Evolutionary conservation across 1,284 basidiomycete genomes (phyloP).

Genomic region (Boletus mariae): DNA sequence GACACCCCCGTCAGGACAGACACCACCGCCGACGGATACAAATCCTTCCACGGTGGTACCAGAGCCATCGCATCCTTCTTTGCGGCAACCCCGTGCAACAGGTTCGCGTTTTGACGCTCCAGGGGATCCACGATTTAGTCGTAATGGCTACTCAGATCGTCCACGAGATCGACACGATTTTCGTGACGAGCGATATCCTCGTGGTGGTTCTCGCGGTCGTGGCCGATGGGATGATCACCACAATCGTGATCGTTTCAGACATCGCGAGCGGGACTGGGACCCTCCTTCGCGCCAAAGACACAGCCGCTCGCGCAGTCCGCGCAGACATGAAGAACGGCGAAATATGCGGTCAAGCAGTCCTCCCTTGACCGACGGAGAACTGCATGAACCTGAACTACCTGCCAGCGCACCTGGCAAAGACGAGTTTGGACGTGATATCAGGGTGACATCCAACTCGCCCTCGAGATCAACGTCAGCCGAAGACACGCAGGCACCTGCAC

Average conservation of each 20-base stretch:
- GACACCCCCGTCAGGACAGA: constrained; percentile 25
- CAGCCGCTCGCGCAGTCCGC: constrained; percentile 72
- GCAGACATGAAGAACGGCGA: constrained; percentile 47
- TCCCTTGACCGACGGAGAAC: constrained; percentile 34
- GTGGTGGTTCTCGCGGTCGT: constrained; percentile 43
- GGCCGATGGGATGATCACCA: constrained; percentile 40
- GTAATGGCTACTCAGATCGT: constrained; percentile 48
- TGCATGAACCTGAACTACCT: constrained; percentile 21
- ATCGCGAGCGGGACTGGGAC: constrained; percentile 46
- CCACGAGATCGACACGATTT: constrained; percentile 47
- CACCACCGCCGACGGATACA: constrained; percentile 1
- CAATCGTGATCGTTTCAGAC: constrained; percentile 44
- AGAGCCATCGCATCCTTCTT: constrained; percentile 3
- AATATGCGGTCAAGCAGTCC: constrained; percentile 57
- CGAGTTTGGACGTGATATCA: constrained; percentile 78
- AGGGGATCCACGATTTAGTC: constrained; percentile 45
- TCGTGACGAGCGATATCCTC: constrained; percentile 37
- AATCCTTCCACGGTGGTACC: background rate
- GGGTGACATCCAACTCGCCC: constrained; percentile 42
- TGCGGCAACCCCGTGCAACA: constrained; percentile 1
- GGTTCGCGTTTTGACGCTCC: constrained; percentile 31
- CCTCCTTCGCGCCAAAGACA: constrained; percentile 41
- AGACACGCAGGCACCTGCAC: constrained; percentile 32
- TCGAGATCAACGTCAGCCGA: constrained; percentile 32
- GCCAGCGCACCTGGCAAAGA: constrained; percentile 50